These are phyloP conservation scores for Monoraphidium neglectum DNA, from an alignment of 139 green algal genomes.

Conservation along the genomic window DNA sequence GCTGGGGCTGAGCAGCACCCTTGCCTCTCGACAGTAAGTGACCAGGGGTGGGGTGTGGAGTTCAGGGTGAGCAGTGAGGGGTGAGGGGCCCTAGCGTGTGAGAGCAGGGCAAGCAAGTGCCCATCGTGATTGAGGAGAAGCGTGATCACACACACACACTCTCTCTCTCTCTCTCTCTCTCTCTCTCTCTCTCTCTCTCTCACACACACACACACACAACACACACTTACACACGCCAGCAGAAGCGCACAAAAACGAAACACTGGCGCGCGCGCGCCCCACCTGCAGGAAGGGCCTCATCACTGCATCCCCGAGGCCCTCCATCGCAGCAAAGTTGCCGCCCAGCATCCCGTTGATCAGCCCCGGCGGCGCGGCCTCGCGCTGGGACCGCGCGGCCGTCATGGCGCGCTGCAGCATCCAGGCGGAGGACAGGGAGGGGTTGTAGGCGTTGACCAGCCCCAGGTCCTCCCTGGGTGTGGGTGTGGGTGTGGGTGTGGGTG, in stretches of 20 bases:
- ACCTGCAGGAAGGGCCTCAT: constrained; percentile 90
- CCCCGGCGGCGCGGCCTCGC: constrained; percentile 23
- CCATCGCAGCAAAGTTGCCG: constrained; percentile 86
- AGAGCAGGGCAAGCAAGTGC: neutral
- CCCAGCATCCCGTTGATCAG: constrained; percentile 80
- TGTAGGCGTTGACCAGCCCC: constrained; percentile 37
- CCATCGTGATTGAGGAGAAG: neutral
- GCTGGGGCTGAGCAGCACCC: neutral
- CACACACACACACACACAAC: neutral
- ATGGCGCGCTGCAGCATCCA: constrained; percentile 94
- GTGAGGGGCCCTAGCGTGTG: no score
- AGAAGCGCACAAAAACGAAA: neutral
- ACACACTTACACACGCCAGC: neutral
- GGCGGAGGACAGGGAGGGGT: constrained; percentile 55
- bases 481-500: constrained; percentile 8
- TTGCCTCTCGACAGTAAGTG: neutral
- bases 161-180: neutral
- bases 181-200: neutral
- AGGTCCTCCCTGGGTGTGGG: neutral
- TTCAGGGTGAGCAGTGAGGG: no score
- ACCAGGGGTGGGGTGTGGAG: no score
- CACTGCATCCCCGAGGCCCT: constrained; percentile 65
- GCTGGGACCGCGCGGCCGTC: constrained; percentile 53
- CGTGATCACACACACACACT: neutral
- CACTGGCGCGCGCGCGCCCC: neutral